phyloP scores from a whole-genome alignment of 495 filamentous ascomycete genomes.

The Xylaria telfairii region DNA sequence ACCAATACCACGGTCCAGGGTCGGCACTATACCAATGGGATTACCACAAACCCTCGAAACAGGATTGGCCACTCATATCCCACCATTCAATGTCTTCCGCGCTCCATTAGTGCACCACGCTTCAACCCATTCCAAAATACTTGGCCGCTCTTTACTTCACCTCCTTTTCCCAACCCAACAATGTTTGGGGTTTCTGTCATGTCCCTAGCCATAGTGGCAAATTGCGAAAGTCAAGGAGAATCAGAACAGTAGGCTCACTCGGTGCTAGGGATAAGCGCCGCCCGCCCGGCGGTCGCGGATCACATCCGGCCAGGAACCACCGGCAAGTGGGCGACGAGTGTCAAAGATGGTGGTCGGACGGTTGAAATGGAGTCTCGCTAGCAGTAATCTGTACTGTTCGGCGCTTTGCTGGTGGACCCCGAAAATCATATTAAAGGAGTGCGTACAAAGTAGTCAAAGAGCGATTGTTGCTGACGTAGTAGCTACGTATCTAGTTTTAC shows the following conservation, averaged over 20 bases:
- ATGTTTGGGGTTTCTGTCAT: background rate
- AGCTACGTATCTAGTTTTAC: background rate
- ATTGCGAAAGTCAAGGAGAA: constrained; percentile 14
- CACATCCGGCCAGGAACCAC: constrained; percentile 26
- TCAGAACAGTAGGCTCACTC: background rate
- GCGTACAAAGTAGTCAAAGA: background rate
- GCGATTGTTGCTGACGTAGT: constrained; percentile 5
- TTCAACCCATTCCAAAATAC: background rate
- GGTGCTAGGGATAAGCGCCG: constrained; percentile 17
- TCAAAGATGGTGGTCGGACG: constrained; percentile 1
- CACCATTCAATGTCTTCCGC: background rate
- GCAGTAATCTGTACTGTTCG: background rate
- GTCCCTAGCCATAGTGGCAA: background rate
- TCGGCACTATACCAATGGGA: background rate
- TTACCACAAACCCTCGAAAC: background rate
- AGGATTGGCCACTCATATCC: background rate
- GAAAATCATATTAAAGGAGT: background rate
- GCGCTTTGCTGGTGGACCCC: background rate
- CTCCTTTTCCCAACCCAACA: background rate
- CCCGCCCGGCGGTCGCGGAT: constrained; percentile 27
- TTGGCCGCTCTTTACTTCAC: background rate
- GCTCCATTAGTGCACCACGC: background rate
- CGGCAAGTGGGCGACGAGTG: constrained; percentile 18
- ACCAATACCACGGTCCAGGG: background rate
- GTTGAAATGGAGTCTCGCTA: background rate